These are phyloP conservation scores for Eremochloa ophiuroides DNA, from an alignment of 176 grass and related monocot species.

Conservation along the genomic window DNA sequence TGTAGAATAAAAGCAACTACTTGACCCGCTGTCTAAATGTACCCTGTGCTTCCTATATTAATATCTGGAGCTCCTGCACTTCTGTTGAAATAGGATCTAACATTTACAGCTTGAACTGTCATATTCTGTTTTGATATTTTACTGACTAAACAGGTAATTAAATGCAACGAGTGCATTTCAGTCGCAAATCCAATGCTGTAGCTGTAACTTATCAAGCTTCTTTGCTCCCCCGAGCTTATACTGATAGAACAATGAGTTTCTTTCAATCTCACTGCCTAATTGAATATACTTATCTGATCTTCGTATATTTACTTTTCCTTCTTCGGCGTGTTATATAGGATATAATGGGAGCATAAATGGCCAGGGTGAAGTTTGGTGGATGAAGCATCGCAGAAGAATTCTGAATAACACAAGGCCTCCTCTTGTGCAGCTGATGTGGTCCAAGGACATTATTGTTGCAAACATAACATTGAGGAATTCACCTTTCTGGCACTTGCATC, in stretches of 20 bases:
- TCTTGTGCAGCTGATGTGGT: conserved; percentile 95
- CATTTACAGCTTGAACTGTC: not conserved
- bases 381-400: conserved; percentile 75
- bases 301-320: not conserved
- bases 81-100: not conserved
- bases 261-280: not conserved
- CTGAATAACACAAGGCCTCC: conserved; percentile 93
- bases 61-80: not conserved
- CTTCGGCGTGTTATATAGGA: conserved; percentile 40
- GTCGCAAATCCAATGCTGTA: not conserved
- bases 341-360: conserved; percentile 96
- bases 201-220: not conserved
- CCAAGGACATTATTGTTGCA: conserved; percentile 82
- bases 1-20: not conserved
- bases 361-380: conserved; percentile 91
- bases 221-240: conserved; percentile 15
- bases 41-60: not conserved
- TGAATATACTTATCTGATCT: conserved; percentile 15
- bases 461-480: conserved; percentile 81
- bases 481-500: conserved; percentile 97
- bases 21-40: not conserved
- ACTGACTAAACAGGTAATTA: not conserved
- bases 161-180: not conserved
- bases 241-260: not conserved
- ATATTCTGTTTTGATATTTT: not conserved